Evolutionary conservation across 352 stramenopile species (phyloP), one percentile per base, ranked within the genome.

Genomic region (Pilasporangium apinafurcum): DNA sequence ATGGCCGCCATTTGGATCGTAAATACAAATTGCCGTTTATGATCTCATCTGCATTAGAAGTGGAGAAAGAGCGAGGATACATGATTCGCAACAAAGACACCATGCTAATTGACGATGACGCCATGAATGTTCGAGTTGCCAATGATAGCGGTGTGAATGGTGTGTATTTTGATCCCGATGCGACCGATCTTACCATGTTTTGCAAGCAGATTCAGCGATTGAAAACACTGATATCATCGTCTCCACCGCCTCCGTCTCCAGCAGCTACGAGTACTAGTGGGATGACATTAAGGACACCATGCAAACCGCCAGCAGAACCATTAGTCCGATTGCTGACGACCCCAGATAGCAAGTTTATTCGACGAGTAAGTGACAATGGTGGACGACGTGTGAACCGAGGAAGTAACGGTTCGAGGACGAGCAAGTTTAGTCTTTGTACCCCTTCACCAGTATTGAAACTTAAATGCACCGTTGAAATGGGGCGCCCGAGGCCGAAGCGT

Each of bases 381-480:
- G 25, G 13, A 12, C 38, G 21, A 14, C 53, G 39, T 35, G 20
- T 12, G 32, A 31, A 26, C 41, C 16, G 47, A 31, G 27, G 36
- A 37, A 39, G 30, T 44, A 14, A 37, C 56, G 32, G 51, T 10
- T 38, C 48, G 24, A 16, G 33, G 32, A 31, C 40, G 21, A 56
- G 44, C 51, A 59, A 62, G 13, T 86, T 86, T 31, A 76, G 62
- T 32, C 57, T 89, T 28, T 91, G 74, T 36, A 92, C 81, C 16
- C 81, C 81, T 43, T 92, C 81, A 22, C 81, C 81, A 0, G 74
- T 88, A 43, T 78, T 84, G 53, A 87, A 86, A 40, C 52, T 91
- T 20, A 83, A 84, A 29, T 84, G 59, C 52, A 88, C 65, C 6
- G 77, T 88, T 22, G 74, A 89, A 22, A 85, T 92, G 64, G 81